Evolutionary conservation across 495 filamentous ascomycete genomes (phyloP).

Genomic region (Hypomontagnella submonticulosa): DNA sequence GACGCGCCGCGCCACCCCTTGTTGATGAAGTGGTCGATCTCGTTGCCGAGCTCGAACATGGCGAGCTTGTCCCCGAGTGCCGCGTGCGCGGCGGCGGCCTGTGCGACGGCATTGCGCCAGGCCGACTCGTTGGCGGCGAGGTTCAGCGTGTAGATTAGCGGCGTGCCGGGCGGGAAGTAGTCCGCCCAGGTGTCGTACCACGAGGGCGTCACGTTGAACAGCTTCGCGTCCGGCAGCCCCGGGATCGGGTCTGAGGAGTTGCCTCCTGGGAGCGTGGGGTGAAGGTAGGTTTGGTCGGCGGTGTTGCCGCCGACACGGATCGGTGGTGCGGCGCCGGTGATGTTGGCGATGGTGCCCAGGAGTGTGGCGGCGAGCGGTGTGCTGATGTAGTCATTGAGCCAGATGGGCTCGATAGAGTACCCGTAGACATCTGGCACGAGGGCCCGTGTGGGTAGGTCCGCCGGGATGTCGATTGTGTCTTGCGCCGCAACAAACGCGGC

Average conservation of each 20-base stretch:
- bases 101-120: constrained; percentile 43
- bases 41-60: constrained; percentile 48
- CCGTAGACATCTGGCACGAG: constrained; percentile 45
- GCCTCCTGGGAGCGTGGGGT: constrained; percentile 33
- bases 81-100: constrained; percentile 41
- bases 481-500: constrained; percentile 25
- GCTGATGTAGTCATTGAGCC: constrained; percentile 46
- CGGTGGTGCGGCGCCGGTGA: constrained; percentile 42
- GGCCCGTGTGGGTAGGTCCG: constrained; percentile 22
- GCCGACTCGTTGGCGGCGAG: constrained; percentile 39
- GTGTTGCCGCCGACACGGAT: constrained; percentile 49
- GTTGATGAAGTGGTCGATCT: constrained; percentile 49
- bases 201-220: constrained; percentile 44
- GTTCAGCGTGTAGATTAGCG: constrained; percentile 48
- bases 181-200: constrained; percentile 45
- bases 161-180: constrained; percentile 46
- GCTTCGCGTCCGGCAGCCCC: constrained; percentile 16
- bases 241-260: constrained; percentile 41
- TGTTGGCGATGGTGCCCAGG: constrained; percentile 34
- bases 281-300: constrained; percentile 45
- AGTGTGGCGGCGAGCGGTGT: constrained; percentile 40
- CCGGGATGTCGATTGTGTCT: constrained; percentile 34
- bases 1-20: constrained; percentile 44
- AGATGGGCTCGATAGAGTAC: constrained; percentile 48
- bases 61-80: constrained; percentile 39